Conservation (phyloP, 1,284 basidiomycete species). For the Trichosporon ovoides region DNA sequence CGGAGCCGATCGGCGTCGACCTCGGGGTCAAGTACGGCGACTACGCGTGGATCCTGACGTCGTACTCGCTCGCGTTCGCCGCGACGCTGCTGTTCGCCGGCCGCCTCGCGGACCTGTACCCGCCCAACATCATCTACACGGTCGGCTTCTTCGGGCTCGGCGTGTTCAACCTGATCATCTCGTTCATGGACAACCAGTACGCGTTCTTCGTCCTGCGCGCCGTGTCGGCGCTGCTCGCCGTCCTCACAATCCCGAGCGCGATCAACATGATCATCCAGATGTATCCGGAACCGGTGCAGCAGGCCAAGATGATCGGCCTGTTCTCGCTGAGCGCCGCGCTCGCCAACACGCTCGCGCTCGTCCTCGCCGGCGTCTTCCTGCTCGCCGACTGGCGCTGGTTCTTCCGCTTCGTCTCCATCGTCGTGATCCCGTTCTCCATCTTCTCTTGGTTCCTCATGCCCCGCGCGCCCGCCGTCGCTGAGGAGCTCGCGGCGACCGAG, state of each 20-base stretch:
- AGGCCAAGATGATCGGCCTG: slow-evolving; percentile 40
- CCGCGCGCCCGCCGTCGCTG: slow-evolving; percentile 38
- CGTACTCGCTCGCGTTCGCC: slow-evolving; percentile 33
- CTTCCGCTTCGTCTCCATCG: slow-evolving; percentile 39
- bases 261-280: slow-evolving; percentile 47
- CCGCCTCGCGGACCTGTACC: slow-evolving; percentile 40
- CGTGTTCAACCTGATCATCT: slow-evolving; percentile 43
- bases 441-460: slow-evolving; percentile 41
- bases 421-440: slow-evolving; percentile 36
- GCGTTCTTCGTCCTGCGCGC: slow-evolving; percentile 46
- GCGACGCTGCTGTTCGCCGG: slow-evolving; percentile 39
- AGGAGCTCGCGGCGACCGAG: slow-evolving; percentile 32
- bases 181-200: slow-evolving; percentile 43
- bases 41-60: slow-evolving; percentile 42
- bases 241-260: slow-evolving; percentile 41
- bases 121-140: slow-evolving; percentile 39
- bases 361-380: slow-evolving; percentile 45
- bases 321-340: slow-evolving; percentile 44
- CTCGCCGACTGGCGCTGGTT: slow-evolving; percentile 46
- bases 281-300: slow-evolving; percentile 39
- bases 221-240: slow-evolving; percentile 39
- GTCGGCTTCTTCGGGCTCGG: slow-evolving; percentile 42
- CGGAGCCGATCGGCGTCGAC: slow-evolving; percentile 38
- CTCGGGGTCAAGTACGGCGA: slow-evolving; percentile 30
- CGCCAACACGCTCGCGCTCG: slow-evolving; percentile 27